These are phyloP conservation scores for Astraeus odoratus DNA, from an alignment of 768 basidiomycete species.

Conservation along the genomic window DNA sequence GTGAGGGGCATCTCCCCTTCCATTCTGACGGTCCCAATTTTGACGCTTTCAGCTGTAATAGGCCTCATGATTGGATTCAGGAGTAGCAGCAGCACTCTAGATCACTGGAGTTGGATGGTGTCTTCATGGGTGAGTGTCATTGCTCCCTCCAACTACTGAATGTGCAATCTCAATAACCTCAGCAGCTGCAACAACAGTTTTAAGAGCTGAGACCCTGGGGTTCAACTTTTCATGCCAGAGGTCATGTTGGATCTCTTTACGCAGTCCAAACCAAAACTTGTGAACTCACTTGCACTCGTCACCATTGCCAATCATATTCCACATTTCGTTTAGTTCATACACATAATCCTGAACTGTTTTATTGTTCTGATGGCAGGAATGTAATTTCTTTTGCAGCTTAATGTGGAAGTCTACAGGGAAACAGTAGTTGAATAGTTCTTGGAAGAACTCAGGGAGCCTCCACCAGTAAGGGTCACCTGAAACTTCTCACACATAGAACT, in stretches of 20 bases:
- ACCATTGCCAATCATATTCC: conserved; percentile 25
- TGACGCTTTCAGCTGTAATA: no score
- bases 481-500: conserved; percentile 29
- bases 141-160: neutral
- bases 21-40: neutral
- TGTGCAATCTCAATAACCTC: conserved; percentile 27
- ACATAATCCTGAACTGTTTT: conserved; percentile 26
- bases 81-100: neutral
- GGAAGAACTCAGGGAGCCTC: conserved; percentile 24
- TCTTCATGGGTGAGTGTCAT: neutral
- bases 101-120: neutral
- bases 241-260: conserved; percentile 17
- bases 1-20: neutral
- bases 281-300: conserved; percentile 23
- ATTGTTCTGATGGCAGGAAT: conserved; percentile 15
- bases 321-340: conserved; percentile 29
- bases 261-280: conserved; percentile 30
- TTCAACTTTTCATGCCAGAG: conserved; percentile 26
- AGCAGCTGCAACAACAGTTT: conserved; percentile 22
- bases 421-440: conserved; percentile 31
- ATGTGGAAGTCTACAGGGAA: conserved; percentile 24
- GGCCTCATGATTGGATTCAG: no score
- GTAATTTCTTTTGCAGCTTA: conserved; percentile 21
- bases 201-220: conserved; percentile 17
- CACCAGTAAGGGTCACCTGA: conserved; percentile 19